Evolutionary conservation across 2,329 filamentous ascomycete species (phyloP), one percentile per base, ranked within the genome.

Genomic region (Trichoderma atrobrunneum): DNA sequence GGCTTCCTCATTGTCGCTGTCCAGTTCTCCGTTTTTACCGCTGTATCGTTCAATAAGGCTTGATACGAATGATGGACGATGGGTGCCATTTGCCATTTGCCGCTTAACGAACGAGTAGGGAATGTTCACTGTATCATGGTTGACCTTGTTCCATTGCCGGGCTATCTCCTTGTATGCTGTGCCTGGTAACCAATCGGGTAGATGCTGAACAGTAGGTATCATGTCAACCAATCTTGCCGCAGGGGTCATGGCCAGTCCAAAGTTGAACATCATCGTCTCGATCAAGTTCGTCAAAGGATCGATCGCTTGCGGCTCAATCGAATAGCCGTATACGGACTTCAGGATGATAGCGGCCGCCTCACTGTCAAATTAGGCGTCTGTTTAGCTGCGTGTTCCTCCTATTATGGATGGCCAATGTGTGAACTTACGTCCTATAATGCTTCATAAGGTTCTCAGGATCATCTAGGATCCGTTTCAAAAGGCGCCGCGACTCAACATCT

Each of bases 361-460:
- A 7, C 74, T 82, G 11, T 30, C 14, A 18, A 32, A 54, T 54
- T 12, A 16, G 32, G 59, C 21, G 14, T 54, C 2, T 2, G 2
- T 14, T 60, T 34, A 60, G 56, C 14, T 60, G 5, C 3, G 3
- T 60, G 32, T 30, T 7, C 7, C 3, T n/a, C 11, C 56, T 18
- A 32, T 8, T 30, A 14, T n/a, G 1, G 16, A 30, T 3, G 1
- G 10, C 18, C 5, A 26, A n/a, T 7, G 28, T 7, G 5, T 1
- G 1, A 62, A 61, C 77, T 71, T 71, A 80, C 79, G 75, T 77
- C 65, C 77, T 78, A 28, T 79, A 75, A 28, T 80, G 77, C 1
- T 75, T 63, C 2, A 78, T 61, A 5, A 76, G 66, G 0, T 74
- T 71, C 1, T 74, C 36, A 0, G 79, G 79, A 10, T 75, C 63